phyloP scores from a whole-genome alignment of 495 filamentous ascomycete genomes.

The Penicillium longicatenatum region DNA sequence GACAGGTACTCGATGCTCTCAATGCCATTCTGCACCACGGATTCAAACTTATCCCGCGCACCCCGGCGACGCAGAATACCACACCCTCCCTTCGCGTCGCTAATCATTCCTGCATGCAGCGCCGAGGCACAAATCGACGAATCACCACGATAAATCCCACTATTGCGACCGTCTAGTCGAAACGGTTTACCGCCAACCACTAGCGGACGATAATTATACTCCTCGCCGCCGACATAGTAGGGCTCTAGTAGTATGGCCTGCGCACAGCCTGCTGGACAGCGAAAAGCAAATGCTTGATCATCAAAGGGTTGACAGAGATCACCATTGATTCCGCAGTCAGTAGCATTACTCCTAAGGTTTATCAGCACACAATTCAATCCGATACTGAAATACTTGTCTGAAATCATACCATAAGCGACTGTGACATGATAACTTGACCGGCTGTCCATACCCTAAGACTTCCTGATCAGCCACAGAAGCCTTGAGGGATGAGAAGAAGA shows the following conservation, averaged over 20 bases:
- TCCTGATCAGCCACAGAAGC: constrained; percentile 56
- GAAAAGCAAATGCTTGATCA: constrained; percentile 65
- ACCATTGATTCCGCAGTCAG: constrained; percentile 71
- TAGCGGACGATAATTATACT: constrained; percentile 63
- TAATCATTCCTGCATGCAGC: constrained; percentile 71
- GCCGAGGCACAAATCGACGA: constrained; percentile 76
- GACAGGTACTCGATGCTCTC: constrained; percentile 65
- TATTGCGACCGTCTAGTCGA: constrained; percentile 33
- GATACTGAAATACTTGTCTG: neutral
- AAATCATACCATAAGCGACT: constrained; percentile 52
- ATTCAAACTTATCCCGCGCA: constrained; percentile 53
- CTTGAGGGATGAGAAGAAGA: constrained; percentile 65
- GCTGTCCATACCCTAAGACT: constrained; percentile 62
- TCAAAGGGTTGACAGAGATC: constrained; percentile 72
- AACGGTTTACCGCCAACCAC: constrained; percentile 67
- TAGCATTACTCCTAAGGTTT: constrained; percentile 41
- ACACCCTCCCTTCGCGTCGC: constrained; percentile 67
- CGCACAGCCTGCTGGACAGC: constrained; percentile 71
- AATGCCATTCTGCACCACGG: constrained; percentile 60
- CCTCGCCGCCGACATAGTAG: constrained; percentile 66
- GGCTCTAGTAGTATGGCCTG: constrained; percentile 66
- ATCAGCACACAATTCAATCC: constrained; percentile 1
- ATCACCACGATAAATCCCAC: constrained; percentile 69
- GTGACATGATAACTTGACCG: constrained; percentile 54
- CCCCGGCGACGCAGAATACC: constrained; percentile 68